These are phyloP conservation scores for Lepiota venenata DNA, from an alignment of 768 basidiomycete species.

Conservation along the genomic window DNA sequence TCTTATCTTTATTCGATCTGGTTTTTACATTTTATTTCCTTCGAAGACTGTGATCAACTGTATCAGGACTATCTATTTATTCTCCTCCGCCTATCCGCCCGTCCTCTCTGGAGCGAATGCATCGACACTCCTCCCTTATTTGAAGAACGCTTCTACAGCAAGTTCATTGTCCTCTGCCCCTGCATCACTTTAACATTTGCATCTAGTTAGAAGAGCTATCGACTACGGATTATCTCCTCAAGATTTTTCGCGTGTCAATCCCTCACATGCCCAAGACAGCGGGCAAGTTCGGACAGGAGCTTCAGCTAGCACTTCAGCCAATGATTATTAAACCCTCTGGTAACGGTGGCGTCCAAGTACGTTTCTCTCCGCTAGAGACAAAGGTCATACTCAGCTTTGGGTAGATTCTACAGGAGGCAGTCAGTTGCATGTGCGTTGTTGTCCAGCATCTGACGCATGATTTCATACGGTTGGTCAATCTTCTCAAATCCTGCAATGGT, in stretches of 20 bases:
- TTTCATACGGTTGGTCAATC: conserved; percentile 68
- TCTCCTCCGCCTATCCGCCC: conserved; percentile 78
- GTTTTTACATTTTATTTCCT: background rate
- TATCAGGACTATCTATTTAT: conserved; percentile 79
- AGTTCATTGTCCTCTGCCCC: conserved; percentile 19
- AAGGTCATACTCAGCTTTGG: background rate
- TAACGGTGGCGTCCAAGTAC: conserved; percentile 61
- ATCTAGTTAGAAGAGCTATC: conserved; percentile 75
- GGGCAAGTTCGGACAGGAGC: conserved; percentile 80
- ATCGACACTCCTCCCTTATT: conserved; percentile 82
- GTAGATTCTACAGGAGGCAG: conserved; percentile 85
- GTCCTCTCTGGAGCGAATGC: conserved; percentile 84
- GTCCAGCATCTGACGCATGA: conserved; percentile 87
- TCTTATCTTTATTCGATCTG: background rate
- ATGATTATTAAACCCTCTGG: conserved; percentile 89
- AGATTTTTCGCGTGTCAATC: conserved; percentile 82
- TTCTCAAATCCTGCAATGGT: conserved; percentile 88
- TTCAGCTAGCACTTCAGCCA: conserved; percentile 78
- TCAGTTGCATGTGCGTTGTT: conserved; percentile 88
- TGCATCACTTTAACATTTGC: background rate
- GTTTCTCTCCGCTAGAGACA: conserved; percentile 16
- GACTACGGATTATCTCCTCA: conserved; percentile 83
- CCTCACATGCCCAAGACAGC: conserved; percentile 90
- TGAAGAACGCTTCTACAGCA: conserved; percentile 80
- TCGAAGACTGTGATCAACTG: conserved; percentile 77